These are phyloP conservation scores for Naganishia friedmannii DNA, from an alignment of 768 basidiomycete species.

Conservation along the genomic window DNA sequence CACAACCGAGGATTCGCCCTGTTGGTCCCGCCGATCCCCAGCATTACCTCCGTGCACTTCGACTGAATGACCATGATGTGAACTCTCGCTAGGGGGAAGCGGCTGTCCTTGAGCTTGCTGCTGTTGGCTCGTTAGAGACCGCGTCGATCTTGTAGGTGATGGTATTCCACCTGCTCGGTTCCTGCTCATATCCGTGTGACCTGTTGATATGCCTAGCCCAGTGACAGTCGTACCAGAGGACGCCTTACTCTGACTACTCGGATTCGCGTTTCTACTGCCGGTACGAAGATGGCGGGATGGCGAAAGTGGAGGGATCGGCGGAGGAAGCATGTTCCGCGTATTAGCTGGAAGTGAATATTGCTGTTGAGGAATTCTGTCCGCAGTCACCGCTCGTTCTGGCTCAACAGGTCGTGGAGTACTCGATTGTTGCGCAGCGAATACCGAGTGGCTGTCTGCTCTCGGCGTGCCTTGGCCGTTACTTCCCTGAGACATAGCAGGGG, in stretches of 20 bases:
- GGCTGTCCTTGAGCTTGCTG: slow-evolving; percentile 17
- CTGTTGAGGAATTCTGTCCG: slow-evolving; percentile 3
- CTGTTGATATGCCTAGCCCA: neutral
- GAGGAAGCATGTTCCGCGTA: slow-evolving; percentile 7
- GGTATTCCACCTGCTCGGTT: neutral
- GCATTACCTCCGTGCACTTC: slow-evolving; percentile 1
- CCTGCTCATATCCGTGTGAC: neutral
- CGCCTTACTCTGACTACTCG: neutral
- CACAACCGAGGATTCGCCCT: neutral
- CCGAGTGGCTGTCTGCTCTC: neutral
- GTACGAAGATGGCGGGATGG: slow-evolving; percentile 17
- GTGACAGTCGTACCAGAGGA: neutral
- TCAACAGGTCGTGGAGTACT: neutral
- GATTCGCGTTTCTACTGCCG: neutral
- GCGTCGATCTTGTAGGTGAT: neutral
- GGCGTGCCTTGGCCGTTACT: slow-evolving; percentile 12
- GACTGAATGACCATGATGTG: slow-evolving; percentile 1
- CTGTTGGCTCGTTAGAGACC: neutral
- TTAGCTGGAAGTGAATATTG: neutral
- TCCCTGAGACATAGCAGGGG: neutral
- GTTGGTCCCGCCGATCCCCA: slow-evolving; percentile 9
- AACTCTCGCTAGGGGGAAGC: slow-evolving; percentile 15
- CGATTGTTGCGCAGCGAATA: slow-evolving; percentile 10
- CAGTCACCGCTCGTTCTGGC: neutral
- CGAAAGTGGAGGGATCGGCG: slow-evolving; percentile 18